Percentiles rank a stretch among this genome's conserved stretches.
Conservation (phyloP, 805 yeast genomes). For the Saccharomyces kudriavzevii region DNA sequence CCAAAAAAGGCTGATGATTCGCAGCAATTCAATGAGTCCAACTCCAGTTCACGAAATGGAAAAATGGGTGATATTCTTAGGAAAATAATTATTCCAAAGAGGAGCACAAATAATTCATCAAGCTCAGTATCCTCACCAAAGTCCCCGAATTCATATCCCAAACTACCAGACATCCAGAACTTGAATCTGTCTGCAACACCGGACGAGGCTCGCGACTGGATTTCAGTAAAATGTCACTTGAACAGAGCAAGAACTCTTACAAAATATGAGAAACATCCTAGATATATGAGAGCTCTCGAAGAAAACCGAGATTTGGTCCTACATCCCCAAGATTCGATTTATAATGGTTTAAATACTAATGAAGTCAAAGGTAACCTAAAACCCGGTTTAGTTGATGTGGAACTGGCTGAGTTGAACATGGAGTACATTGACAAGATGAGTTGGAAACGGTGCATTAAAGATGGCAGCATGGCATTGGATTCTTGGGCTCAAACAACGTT, state of each 20-base stretch:
- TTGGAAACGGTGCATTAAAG: constrained; percentile 30
- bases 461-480: constrained; percentile 41
- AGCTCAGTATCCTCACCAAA: neutral
- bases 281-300: constrained; percentile 57
- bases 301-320: constrained; percentile 53
- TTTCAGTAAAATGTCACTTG: constrained; percentile 49
- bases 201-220: constrained; percentile 41
- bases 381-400: constrained; percentile 26
- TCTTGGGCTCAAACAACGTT: constrained; percentile 47
- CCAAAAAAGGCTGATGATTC: constrained; percentile 3
- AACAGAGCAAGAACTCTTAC: constrained; percentile 67
- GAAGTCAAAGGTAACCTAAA: constrained; percentile 32
- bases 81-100: constrained; percentile 22
- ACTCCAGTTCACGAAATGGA: constrained; percentile 6
- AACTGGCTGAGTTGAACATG: constrained; percentile 27
- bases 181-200: constrained; percentile 27
- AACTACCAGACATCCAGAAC: constrained; percentile 23
- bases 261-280: constrained; percentile 55
- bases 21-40: neutral
- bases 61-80: constrained; percentile 27
- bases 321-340: constrained; percentile 49
- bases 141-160: constrained; percentile 16
- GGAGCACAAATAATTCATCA: constrained; percentile 6
- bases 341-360: constrained; percentile 40
- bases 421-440: constrained; percentile 40